A percentile compares a stretch with the other conserved stretches of the same genome.
Evolutionary conservation across 768 basidiomycete species (phyloP).

Genomic region (Neoboletus magnificus): DNA sequence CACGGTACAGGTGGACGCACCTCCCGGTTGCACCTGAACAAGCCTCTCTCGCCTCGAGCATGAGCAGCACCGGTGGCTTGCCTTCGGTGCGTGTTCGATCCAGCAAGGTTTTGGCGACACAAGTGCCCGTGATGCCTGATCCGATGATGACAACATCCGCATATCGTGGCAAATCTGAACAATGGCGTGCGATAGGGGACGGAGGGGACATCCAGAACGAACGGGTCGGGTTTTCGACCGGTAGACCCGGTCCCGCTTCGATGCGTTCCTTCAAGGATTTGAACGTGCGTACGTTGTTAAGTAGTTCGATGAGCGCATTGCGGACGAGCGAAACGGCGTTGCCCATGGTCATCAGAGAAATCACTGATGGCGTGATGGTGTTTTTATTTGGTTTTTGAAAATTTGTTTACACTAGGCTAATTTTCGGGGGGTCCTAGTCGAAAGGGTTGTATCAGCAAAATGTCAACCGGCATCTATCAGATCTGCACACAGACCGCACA

Average conservation of each 20-base stretch:
- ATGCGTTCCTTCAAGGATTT: slow-evolving; percentile 33
- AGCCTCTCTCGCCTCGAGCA: slow-evolving; percentile 78
- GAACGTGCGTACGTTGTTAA: slow-evolving; percentile 19
- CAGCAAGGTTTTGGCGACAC: slow-evolving; percentile 55
- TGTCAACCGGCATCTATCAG: too few relatives aligned
- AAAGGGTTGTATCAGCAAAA: too few relatives aligned
- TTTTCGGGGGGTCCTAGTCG: too few relatives aligned
- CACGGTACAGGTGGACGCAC: slow-evolving; percentile 36
- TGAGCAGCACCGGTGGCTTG: slow-evolving; percentile 47
- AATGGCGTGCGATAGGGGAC: slow-evolving; percentile 44
- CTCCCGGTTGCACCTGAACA: slow-evolving; percentile 76
- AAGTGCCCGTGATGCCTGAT: slow-evolving; percentile 72
- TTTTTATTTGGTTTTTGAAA: too few relatives aligned
- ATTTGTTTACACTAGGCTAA: too few relatives aligned
- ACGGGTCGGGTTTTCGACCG: slow-evolving; percentile 47
- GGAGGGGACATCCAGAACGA: slow-evolving; percentile 65
- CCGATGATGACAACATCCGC: slow-evolving; percentile 73
- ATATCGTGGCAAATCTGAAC: slow-evolving; percentile 30
- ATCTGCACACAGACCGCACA: too few relatives aligned
- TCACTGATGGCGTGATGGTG: too few relatives aligned
- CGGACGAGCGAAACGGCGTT: slow-evolving; percentile 24
- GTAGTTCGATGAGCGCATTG: slow-evolving; percentile 19
- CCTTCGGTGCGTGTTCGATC: slow-evolving; percentile 28
- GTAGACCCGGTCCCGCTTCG: slow-evolving; percentile 51
- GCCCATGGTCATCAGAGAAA: too few relatives aligned